Base-by-base conservation (phyloP, 2,329 filamentous ascomycete species). In the Colletotrichum sp. region DNA sequence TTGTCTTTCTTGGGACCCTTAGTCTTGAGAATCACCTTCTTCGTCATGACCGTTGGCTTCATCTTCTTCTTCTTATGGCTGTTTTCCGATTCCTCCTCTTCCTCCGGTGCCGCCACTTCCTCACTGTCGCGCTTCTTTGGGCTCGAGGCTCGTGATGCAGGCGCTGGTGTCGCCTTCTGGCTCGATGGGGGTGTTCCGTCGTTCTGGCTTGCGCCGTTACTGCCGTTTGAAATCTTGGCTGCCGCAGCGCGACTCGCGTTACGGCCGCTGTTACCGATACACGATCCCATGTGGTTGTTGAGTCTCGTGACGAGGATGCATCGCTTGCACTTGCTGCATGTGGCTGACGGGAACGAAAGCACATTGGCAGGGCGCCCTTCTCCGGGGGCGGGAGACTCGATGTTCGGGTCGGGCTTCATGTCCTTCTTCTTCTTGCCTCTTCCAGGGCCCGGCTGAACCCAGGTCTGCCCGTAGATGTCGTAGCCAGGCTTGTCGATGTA, bases 401-500 rank as follows among this genome's bases (percentile, higher is more conserved):
- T 82, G 62, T 87, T 85, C 66, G 86, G 85, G 79, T 87, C 85
- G 84, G 88, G 91, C 87, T 91, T 92, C 87, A 93, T 92, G 83
- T 93, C 94, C 88, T 95, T 95, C 90, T 94, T 95, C 88, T 94
- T 95, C 87, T 94, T 95, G 76, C 94, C 94, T 76, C 93, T 90
- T 16, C 92, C 92, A 26, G 92, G 92, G 1, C 91, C 91, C 26
- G 93, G 93, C 21, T 92, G 92, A 16, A 95, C 93, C 90, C 95
- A 96, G 32, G 93, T 95, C 84, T 96, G 95, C 67, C 94, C 94
- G 84, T 96, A 96, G 78, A 96, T 95, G 84, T 96, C 94, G 85
- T 93, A 94, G 76, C 94, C 94, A 3, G 92, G 89, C 82, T 94
- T 93, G 79, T 95, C 92, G 77, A 95, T 94, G 87, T 94, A 96